Evolutionary conservation across 768 basidiomycete genomes (phyloP), one percentile per base, ranked within the genome.

Genomic region (Amanita rimosa): DNA sequence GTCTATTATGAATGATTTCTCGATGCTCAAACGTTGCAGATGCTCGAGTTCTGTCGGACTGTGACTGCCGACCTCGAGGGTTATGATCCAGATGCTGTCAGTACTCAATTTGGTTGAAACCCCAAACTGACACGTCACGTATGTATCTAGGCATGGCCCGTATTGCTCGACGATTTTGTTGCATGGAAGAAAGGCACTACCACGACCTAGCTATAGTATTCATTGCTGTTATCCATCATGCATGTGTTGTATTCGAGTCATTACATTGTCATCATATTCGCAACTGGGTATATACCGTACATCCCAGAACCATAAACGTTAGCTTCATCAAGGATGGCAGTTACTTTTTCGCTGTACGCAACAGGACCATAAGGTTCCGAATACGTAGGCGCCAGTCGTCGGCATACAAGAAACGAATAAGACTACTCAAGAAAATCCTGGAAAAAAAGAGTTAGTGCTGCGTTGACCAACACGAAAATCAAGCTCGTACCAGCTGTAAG

Each of bases 81-180:
- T 53, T 92, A 85, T 57, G 85, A 87, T 57, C 69, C 77, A 11
- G 85, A 89, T 48, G 88, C 82, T 48, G 88, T 89, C 54, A 50
- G 76, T 71, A 19, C 41, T 37, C 26, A 4, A 21, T 37, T 42
- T 41, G 47, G 39, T n/a, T 42, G 38, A 22, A 42, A 45, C 41
- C 42, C 26, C 7, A 46, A 19, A n/a, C 49, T 52, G 19, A 13
- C 49, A 19, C 29, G 29, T 11, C 29, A 29, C 3, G 26, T 9
- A 27, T 27, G 26, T 27, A 24, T 27, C 9, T 52, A 87, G 85
- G 83, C 85, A 29, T 90, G 88, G 88, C 88, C 88, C 0, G 84
- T 85, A 11, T 67, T 88, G 53, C 64, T 90, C 39, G 88, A 91
- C 56, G 80, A 87, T 52, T 91, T 90, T 57, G 85, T 81, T 4